Percentiles rank a stretch among this genome's conserved stretches.
These are phyloP conservation scores for Fusarium aywerte DNA, from an alignment of 2,329 filamentous ascomycete species.

Conservation along the genomic window DNA sequence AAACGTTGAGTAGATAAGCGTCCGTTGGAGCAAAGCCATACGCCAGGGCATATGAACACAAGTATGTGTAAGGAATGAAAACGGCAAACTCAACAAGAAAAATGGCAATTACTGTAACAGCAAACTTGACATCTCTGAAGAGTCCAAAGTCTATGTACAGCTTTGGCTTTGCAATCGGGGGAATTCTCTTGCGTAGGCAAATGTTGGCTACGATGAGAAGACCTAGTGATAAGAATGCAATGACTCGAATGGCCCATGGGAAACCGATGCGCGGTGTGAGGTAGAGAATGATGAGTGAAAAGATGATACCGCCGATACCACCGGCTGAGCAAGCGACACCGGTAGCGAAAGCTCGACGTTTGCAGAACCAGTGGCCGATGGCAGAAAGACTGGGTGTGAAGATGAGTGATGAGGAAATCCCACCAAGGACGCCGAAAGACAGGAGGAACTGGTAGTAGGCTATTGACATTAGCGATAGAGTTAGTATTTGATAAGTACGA, in stretches of 20 bases:
- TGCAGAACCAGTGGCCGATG: conserved; percentile 71
- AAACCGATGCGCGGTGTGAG: conserved; percentile 46
- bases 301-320: conserved; percentile 67
- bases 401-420: conserved; percentile 72
- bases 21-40: conserved; percentile 50
- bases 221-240: conserved; percentile 14
- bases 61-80: conserved; percentile 30
- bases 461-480: fast-evolving
- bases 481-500: fast-evolving
- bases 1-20: conserved; percentile 5
- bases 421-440: conserved; percentile 73
- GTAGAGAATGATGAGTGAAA: conserved; percentile 51
- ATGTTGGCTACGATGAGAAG: neutral
- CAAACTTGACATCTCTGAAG: conserved; percentile 62
- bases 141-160: conserved; percentile 61
- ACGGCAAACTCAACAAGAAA: conserved; percentile 53
- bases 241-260: conserved; percentile 50
- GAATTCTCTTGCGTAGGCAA: conserved; percentile 57
- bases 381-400: conserved; percentile 75
- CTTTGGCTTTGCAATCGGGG: conserved; percentile 58
- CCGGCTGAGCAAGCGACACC: conserved; percentile 75
- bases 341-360: conserved; percentile 72
- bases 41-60: conserved; percentile 22
- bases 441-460: conserved; percentile 74
- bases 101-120: conserved; percentile 62